A percentile compares a stretch with the other conserved stretches of the same genome.
Evolutionary conservation across 2,329 filamentous ascomycete genomes (phyloP).

Genomic region (Dothidotthia symphoricarpi): DNA sequence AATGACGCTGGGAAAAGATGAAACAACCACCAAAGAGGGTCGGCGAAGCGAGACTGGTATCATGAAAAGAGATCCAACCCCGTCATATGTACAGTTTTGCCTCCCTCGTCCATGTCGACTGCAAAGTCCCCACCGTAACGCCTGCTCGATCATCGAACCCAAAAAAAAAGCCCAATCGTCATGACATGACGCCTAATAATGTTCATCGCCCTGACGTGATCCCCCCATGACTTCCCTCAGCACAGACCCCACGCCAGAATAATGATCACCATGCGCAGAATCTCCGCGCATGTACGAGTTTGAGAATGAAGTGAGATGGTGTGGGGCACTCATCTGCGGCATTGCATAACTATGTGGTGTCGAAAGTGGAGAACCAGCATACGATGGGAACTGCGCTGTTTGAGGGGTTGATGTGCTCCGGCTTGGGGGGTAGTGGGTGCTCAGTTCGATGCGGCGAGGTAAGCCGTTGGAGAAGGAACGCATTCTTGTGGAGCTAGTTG

Average conservation of each 20-base stretch:
- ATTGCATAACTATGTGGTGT: slow-evolving; percentile 39
- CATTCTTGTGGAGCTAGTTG: slow-evolving; percentile 39
- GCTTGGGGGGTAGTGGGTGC: slow-evolving; percentile 40
- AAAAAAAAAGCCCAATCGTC: too few relatives aligned
- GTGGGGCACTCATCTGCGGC: slow-evolving; percentile 42
- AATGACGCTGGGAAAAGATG: too few relatives aligned
- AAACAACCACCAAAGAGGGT: too few relatives aligned
- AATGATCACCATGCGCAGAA: slow-evolving; percentile 35
- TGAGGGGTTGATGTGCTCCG: slow-evolving; percentile 40
- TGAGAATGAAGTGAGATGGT: slow-evolving; percentile 40
- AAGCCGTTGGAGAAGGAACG: slow-evolving; percentile 42
- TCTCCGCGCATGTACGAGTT: slow-evolving; percentile 42
- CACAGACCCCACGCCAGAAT: slow-evolving; percentile 36
- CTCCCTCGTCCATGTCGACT: slow-evolving; percentile 10
- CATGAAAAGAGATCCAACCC: slow-evolving; percentile 1
- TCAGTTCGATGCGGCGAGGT: slow-evolving; percentile 43
- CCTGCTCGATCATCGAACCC: background rate
- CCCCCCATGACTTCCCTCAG: slow-evolving; percentile 39
- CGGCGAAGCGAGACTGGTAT: too few relatives aligned
- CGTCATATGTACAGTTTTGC: background rate
- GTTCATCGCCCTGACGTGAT: slow-evolving; percentile 31
- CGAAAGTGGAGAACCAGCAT: slow-evolving; percentile 41
- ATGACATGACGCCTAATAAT: slow-evolving; percentile 6
- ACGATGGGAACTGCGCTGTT: slow-evolving; percentile 43
- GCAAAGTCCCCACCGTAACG: slow-evolving; percentile 10